A percentile compares a stretch with the other conserved stretches of the same genome.
Evolutionary conservation across 2,329 filamentous ascomycete genomes (phyloP).

Genomic region (Pleoardoris graminearum): DNA sequence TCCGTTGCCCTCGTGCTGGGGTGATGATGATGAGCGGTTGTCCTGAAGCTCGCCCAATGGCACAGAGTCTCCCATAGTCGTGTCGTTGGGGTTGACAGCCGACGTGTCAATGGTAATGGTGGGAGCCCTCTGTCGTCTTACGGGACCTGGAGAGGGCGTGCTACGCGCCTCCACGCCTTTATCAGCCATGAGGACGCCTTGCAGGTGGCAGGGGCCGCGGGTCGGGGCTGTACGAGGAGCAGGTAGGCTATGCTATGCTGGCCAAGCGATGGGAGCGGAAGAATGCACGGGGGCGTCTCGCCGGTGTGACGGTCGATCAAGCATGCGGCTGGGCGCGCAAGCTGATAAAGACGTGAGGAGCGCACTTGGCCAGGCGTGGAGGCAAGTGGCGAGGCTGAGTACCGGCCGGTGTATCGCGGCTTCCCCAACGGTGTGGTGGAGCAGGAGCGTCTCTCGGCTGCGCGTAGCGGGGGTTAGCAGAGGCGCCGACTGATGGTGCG

Average conservation of each 20-base stretch:
- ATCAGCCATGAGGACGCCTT: constrained; percentile 37
- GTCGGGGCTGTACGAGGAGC: constrained; percentile 17
- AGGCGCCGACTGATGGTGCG: neutral
- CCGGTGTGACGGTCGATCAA: constrained; percentile 31
- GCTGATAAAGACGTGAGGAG: constrained; percentile 16
- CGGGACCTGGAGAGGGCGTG: constrained; percentile 35
- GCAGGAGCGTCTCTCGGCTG: neutral
- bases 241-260: constrained; percentile 26
- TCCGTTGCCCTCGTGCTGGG: constrained; percentile 22
- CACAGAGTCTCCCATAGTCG: constrained; percentile 39
- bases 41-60: constrained; percentile 41
- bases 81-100: constrained; percentile 47
- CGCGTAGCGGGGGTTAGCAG: constrained; percentile 1
- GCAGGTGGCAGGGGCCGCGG: constrained; percentile 12
- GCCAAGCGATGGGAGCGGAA: constrained; percentile 30
- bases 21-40: constrained; percentile 23
- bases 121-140: constrained; percentile 48
- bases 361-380: neutral
- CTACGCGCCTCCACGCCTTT: constrained; percentile 25
- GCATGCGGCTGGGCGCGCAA: constrained; percentile 27
- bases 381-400: constrained; percentile 22
- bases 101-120: constrained; percentile 59
- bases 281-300: constrained; percentile 35
- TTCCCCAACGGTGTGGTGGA: neutral
- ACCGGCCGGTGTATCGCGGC: constrained; percentile 1